A percentile compares a stretch with the other conserved stretches of the same genome.
Evolutionary conservation across 1,284 basidiomycete species (phyloP).

Genomic region (Coniferiporia sulphurascens): DNA sequence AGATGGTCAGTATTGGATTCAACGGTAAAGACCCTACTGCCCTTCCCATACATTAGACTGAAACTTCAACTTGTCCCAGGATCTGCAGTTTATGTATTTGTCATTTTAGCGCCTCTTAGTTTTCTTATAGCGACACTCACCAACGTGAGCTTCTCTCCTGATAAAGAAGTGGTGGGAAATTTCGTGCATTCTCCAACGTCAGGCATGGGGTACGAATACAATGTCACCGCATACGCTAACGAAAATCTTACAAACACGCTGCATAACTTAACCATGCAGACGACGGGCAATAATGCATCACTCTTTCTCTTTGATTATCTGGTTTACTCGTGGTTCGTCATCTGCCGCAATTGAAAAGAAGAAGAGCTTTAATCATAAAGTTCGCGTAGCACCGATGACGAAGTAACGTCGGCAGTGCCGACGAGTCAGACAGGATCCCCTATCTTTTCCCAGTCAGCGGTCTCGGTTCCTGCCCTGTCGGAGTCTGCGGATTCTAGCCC

Average conservation of each 20-base stretch:
- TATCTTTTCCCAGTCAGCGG: neutral
- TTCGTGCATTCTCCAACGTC: conserved; percentile 8
- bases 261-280: conserved; percentile 7
- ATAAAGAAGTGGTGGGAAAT: conserved; percentile 9
- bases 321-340: conserved; percentile 9
- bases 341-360: neutral
- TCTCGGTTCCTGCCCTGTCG: too few relatives aligned
- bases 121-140: neutral
- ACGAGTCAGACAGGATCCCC: neutral
- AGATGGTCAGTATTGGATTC: conserved; percentile 8
- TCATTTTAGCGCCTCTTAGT: conserved; percentile 12
- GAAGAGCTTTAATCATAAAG: too few relatives aligned
- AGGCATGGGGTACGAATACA: conserved; percentile 9
- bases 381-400: too few relatives aligned
- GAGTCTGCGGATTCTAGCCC: too few relatives aligned
- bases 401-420: neutral
- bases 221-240: neutral
- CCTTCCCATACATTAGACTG: too few relatives aligned
- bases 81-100: conserved; percentile 14
- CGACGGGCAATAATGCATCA: neutral
- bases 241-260: neutral
- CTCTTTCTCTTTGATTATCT: conserved; percentile 10
- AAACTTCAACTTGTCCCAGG: neutral
- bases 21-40: neutral
- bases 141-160: conserved; percentile 7